These are phyloP conservation scores for Rhynchosporium secalis DNA, from an alignment of 2,329 filamentous ascomycete genomes.

Conservation along the genomic window DNA sequence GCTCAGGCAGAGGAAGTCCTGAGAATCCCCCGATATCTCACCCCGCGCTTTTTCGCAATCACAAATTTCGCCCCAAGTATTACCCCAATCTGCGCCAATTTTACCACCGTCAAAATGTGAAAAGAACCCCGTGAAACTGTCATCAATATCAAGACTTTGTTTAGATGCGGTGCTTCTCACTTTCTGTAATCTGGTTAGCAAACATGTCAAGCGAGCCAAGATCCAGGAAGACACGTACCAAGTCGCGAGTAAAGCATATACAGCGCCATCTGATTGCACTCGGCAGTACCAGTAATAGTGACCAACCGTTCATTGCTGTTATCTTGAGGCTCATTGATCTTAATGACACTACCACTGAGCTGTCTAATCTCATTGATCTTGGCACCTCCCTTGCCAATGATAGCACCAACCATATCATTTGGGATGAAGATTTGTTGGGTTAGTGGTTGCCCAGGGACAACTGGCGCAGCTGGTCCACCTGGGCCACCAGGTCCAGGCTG, in stretches of 20 bases:
- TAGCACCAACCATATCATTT: constrained; percentile 99
- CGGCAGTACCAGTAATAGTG: constrained; percentile 94
- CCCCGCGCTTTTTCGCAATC: constrained; percentile 14
- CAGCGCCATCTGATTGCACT: constrained; percentile 99
- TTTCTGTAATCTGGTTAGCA: constrained; percentile 54
- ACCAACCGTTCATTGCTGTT: constrained; percentile 98
- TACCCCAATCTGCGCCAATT: constrained; percentile 13
- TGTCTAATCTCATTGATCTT: constrained; percentile 99
- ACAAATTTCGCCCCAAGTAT: constrained; percentile 1
- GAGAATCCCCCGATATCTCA: background rate
- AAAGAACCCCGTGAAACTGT: constrained; percentile 12
- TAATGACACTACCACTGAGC: constrained; percentile 96
- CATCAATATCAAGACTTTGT: constrained; percentile 13
- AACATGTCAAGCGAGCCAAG: constrained; percentile 12
- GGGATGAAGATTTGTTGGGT: constrained; percentile 99
- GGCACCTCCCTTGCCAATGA: constrained; percentile 96
- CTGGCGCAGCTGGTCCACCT: constrained; percentile 60
- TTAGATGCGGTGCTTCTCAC: constrained; percentile 73
- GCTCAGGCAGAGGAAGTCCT: background rate
- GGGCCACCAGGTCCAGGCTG: constrained; percentile 69
- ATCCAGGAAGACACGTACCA: constrained; percentile 56
- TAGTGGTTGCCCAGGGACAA: constrained; percentile 77
- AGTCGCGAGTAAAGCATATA: constrained; percentile 99
- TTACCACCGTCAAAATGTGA: constrained; percentile 8
- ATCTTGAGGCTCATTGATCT: constrained; percentile 99